A percentile compares a stretch with the other conserved stretches of the same genome.
Evolutionary conservation across 306 rosid species (phyloP).

Genomic region (Quillaja saponaria): DNA sequence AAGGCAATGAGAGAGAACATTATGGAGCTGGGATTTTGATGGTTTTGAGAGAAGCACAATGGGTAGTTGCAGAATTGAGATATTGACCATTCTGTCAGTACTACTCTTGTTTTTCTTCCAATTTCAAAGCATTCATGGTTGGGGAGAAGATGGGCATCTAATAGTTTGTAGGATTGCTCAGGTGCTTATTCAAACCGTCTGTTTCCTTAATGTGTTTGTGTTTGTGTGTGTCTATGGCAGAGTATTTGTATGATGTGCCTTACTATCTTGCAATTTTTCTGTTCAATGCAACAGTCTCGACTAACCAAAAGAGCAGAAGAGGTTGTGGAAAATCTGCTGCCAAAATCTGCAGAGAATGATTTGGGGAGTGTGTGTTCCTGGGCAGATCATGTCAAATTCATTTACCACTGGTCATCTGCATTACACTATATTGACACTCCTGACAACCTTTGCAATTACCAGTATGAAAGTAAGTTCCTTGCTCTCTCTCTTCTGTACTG

Average conservation of each 20-base stretch:
- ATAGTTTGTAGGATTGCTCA: constrained; percentile 73
- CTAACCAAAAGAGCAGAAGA: constrained; percentile 50
- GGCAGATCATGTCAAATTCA: constrained; percentile 64
- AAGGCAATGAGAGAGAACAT: neutral
- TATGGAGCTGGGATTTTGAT: neutral
- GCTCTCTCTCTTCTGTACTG: neutral
- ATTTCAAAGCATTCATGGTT: constrained; percentile 49
- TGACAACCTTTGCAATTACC: constrained; percentile 54
- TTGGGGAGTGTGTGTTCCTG: constrained; percentile 64
- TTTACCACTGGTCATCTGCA: constrained; percentile 70
- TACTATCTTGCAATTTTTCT: too few species aligned
- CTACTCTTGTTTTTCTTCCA: constrained; percentile 34
- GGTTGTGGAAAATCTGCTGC: constrained; percentile 68
- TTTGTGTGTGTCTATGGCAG: neutral
- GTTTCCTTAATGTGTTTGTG: neutral
- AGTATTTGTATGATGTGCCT: too few species aligned
- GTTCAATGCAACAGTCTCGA: constrained; percentile 53
- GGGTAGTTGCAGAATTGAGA: constrained; percentile 28
- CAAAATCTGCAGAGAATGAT: constrained; percentile 50
- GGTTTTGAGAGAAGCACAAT: constrained; percentile 29
- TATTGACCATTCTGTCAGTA: constrained; percentile 18
- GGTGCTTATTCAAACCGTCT: constrained; percentile 25
- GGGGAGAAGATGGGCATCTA: constrained; percentile 79
- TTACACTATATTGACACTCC: constrained; percentile 83
- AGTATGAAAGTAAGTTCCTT: constrained; percentile 44